Base-by-base conservation (phyloP, 2,329 filamentous ascomycete species). In the Tolypocladium paradoxum region DNA sequence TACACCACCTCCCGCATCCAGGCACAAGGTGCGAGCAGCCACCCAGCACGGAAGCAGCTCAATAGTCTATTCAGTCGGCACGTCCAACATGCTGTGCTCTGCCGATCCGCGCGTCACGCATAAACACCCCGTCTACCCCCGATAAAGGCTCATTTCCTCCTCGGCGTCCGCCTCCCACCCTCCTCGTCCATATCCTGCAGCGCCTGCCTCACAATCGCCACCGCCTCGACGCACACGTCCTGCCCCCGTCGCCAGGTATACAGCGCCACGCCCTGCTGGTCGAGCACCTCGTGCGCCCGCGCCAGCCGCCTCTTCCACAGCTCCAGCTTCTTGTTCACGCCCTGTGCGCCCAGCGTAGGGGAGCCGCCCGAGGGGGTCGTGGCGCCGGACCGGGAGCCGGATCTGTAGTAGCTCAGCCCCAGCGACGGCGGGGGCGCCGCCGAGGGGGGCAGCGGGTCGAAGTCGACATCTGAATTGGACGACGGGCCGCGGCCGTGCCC, bases 171-270 rank as follows among this genome's bases (percentile, higher is more conserved):
- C 48, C 38, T 31, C 31, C 34, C 54, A 55, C 54, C 57, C 50
- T 56, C 53, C 29, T 58, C 60, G 12, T 64, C 68, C 66, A 78
- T 69, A 36, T 75, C 70, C 53, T 62, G 68, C 62, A 82, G 61
- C 33, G 76, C 77, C 55, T 76, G 73, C 65, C 77, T 76, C 4
- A 90, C 80, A 54, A 90, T 76, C 16, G 75, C 79, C 51, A 83
- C 74, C 3, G 85, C 83, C 66, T 88, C 84, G 1, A 74, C 73
- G 53, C 81, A 74, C 8, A 88, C 85, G 70, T 93, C 88, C 31
- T 76, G 73, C 0, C 88, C 88, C 12, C 77, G 78, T 43, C 85
- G 76, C 88, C 88, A 93, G 22, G 79, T 88, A 57, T 87, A 81
- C 36, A 93, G 65, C 58, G 77, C 71, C 1, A 93, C 85, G 4